These are phyloP conservation scores for Ogataea wickerhamii DNA, from an alignment of 805 yeast genomes.

Conservation along the genomic window DNA sequence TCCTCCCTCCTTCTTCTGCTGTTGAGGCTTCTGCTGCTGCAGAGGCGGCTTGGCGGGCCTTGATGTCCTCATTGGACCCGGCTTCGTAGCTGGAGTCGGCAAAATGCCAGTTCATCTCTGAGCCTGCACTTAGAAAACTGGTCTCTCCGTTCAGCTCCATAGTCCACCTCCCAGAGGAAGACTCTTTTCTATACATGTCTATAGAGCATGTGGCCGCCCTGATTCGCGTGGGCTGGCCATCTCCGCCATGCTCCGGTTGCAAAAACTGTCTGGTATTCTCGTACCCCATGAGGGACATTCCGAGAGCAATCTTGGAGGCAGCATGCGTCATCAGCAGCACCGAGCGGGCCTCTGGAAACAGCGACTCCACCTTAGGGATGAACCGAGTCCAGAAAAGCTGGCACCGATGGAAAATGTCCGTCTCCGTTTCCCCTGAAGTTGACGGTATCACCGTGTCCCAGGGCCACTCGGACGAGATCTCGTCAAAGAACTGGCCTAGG, in stretches of 20 bases:
- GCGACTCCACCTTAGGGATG: conserved; percentile 51
- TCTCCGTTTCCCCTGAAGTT: conserved; percentile 67
- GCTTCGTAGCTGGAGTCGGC: conserved; percentile 64
- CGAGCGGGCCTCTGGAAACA: conserved; percentile 57
- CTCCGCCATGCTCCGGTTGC: conserved; percentile 41
- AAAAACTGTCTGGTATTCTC: conserved; percentile 48
- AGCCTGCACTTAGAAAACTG: conserved; percentile 68
- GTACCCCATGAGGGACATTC: conserved; percentile 65
- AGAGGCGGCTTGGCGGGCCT: conserved; percentile 40
- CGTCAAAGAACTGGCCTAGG: conserved; percentile 53
- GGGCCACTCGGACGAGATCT: conserved; percentile 44
- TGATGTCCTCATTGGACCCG: conserved; percentile 84
- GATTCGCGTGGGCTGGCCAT: conserved; percentile 33
- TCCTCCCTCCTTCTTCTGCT: conserved; percentile 2
- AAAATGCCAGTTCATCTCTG: conserved; percentile 94
- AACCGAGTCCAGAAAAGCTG: conserved; percentile 50
- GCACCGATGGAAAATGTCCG: conserved; percentile 65
- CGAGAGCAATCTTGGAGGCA: conserved; percentile 85
- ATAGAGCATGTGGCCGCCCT: conserved; percentile 85
- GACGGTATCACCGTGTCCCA: conserved; percentile 58
- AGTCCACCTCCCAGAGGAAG: conserved; percentile 46
- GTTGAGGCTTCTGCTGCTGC: too few relatives aligned
- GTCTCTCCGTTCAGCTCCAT: conserved; percentile 69
- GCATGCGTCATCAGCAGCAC: conserved; percentile 87
- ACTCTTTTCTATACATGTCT: conserved; percentile 54